Evolutionary conservation across 352 stramenopile species (phyloP).

Genomic region (Plasmopara viticola): DNA sequence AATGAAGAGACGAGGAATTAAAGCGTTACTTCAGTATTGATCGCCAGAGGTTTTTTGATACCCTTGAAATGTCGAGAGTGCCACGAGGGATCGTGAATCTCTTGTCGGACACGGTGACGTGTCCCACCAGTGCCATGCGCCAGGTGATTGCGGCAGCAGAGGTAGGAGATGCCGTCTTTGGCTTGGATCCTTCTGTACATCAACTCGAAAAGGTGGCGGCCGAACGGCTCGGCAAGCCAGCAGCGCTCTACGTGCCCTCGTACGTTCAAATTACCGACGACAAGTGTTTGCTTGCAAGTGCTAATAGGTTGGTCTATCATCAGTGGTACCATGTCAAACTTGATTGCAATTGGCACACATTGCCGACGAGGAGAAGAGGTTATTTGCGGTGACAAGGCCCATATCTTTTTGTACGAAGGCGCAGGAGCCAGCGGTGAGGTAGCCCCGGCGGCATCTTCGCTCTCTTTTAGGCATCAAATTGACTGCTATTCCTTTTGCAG

Average conservation of each 20-base stretch:
- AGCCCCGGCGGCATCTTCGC: no score
- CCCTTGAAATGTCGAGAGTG: constrained; percentile 13
- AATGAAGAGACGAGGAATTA: not conserved
- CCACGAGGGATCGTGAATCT: constrained; percentile 80
- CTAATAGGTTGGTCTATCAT: no score
- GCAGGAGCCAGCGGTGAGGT: constrained; percentile 74
- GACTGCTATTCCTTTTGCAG: constrained; percentile 22
- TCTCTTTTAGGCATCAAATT: not conserved
- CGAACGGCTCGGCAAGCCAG: constrained; percentile 91
- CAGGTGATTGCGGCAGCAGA: constrained; percentile 74
- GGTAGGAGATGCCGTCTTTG: constrained; percentile 74
- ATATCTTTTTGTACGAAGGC: constrained; percentile 97
- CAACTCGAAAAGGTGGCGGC: constrained; percentile 89
- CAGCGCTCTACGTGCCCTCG: constrained; percentile 94
- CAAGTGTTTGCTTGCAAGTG: not conserved
- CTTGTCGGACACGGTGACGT: constrained; percentile 96
- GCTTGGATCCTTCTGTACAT: constrained; percentile 91
- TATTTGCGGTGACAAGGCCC: constrained; percentile 91
- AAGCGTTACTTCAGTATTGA: not conserved
- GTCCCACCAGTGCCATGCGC: constrained; percentile 90
- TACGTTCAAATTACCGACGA: constrained; percentile 22
- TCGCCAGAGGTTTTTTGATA: no score
- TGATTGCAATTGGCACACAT: constrained; percentile 92
- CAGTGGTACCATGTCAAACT: constrained; percentile 96
- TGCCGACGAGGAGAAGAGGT: constrained; percentile 91